phyloP scores from a whole-genome alignment of 2,329 filamentous ascomycete genomes.

The Curvularia hawaiiensis region DNA sequence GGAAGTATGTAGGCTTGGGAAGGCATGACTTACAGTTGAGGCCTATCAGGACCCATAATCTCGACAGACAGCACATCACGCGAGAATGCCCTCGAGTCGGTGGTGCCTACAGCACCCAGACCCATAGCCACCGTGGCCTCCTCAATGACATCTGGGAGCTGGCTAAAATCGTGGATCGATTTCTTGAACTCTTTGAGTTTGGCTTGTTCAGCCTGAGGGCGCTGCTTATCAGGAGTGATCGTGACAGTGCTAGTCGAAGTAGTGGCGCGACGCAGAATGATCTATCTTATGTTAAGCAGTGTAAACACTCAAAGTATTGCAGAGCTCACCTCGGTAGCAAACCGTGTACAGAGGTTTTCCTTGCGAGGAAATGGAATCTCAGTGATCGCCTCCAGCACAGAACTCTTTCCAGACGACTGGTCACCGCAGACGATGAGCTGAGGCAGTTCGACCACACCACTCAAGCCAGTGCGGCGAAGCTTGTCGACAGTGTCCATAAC shows the following conservation, averaged over 20 bases:
- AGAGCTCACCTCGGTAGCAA: constrained; percentile 54
- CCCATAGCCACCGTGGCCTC: constrained; percentile 60
- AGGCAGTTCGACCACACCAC: constrained; percentile 37
- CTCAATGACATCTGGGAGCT: constrained; percentile 57
- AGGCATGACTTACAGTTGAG: constrained; percentile 30
- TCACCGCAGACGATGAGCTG: constrained; percentile 50
- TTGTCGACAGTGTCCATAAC: constrained; percentile 61
- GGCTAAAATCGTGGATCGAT: constrained; percentile 44
- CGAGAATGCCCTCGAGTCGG: constrained; percentile 42
- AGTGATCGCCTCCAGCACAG: constrained; percentile 67
- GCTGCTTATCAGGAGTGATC: constrained; percentile 46
- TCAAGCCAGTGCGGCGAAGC: constrained; percentile 56
- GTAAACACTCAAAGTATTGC: too few species aligned
- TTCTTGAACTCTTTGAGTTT: constrained; percentile 46
- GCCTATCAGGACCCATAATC: constrained; percentile 48
- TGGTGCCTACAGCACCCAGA: constrained; percentile 25
- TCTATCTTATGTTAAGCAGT: constrained; percentile 4
- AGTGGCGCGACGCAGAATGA: constrained; percentile 40
- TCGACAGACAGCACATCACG: constrained; percentile 51
- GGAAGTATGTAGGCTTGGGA: constrained; percentile 21
- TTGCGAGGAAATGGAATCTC: constrained; percentile 64
- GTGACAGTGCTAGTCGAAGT: constrained; percentile 36
- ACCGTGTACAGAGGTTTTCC: constrained; percentile 62
- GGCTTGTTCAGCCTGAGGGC: constrained; percentile 33
- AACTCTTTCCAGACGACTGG: constrained; percentile 67